Evolutionary conservation across 257 asterid species (phyloP).

Genomic region (Nicotiana tomentosiformis): DNA sequence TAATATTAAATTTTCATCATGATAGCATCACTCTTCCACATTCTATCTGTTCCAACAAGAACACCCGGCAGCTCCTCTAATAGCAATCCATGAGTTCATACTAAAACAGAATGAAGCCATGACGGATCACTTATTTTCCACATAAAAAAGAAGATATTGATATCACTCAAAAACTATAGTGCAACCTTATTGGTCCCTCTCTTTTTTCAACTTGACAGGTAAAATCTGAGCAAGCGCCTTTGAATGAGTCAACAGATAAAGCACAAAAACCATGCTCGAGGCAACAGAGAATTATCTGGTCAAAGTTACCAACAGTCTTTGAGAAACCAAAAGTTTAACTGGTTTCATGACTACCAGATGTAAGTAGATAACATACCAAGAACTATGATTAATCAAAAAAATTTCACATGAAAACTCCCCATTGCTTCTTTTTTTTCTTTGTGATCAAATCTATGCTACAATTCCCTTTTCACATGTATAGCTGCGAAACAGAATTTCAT

Average conservation of each 20-base stretch:
- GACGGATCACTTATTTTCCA: background rate
- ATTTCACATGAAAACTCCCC: background rate
- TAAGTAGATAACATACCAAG: background rate
- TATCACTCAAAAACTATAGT: constrained; percentile 2
- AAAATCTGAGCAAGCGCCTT: background rate
- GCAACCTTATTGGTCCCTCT: background rate
- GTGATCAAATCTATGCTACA: background rate
- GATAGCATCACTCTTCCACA: background rate
- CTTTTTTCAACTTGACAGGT: background rate
- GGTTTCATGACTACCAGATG: background rate
- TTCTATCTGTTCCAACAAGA: background rate
- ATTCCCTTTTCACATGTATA: background rate
- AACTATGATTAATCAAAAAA: background rate
- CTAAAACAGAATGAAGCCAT: background rate
- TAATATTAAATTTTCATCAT: background rate
- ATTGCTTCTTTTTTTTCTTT: background rate
- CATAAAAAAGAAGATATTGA: background rate
- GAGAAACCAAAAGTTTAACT: background rate
- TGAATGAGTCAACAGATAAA: background rate
- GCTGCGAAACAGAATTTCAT: background rate
- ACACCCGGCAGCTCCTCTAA: background rate
- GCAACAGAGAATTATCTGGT: background rate
- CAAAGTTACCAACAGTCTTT: background rate
- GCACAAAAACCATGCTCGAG: background rate
- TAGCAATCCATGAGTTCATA: constrained; percentile 1